Percentiles rank a stretch among this genome's conserved stretches.
phyloP scores from a whole-genome alignment of 2,329 filamentous ascomycete genomes.

The Talaromyces sp. region DNA sequence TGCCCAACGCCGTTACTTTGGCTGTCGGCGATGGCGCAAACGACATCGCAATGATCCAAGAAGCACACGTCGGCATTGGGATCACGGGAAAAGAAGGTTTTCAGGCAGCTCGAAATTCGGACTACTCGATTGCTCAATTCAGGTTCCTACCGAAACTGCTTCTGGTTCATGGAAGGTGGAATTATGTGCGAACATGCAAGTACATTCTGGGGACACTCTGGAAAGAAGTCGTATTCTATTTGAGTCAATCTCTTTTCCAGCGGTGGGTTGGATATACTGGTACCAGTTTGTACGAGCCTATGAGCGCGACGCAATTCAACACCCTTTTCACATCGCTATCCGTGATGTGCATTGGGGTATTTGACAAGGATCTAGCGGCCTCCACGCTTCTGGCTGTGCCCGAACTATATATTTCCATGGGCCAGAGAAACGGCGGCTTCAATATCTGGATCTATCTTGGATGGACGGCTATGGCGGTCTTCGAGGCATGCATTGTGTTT shows the following conservation, averaged over 20 bases:
- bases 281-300: constrained; percentile 73
- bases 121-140: constrained; percentile 79
- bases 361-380: constrained; percentile 69
- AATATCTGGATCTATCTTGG: constrained; percentile 68
- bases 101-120: constrained; percentile 71
- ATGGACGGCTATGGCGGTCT: constrained; percentile 69
- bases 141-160: constrained; percentile 69
- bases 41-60: constrained; percentile 83
- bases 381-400: constrained; percentile 70
- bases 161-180: constrained; percentile 73
- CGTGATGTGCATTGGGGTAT: constrained; percentile 72
- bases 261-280: constrained; percentile 71
- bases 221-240: constrained; percentile 71
- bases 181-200: constrained; percentile 66
- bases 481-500: constrained; percentile 69
- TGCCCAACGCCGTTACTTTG: constrained; percentile 67
- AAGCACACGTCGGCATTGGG: constrained; percentile 75
- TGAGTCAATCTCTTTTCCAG: constrained; percentile 71
- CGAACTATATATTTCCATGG: constrained; percentile 69
- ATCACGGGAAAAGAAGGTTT: constrained; percentile 78
- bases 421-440: constrained; percentile 68
- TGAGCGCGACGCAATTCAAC: constrained; percentile 79
- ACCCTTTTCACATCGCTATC: constrained; percentile 80
- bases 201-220: constrained; percentile 78
- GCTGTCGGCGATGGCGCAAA: constrained; percentile 81